phyloP scores from a whole-genome alignment of 768 basidiomycete species.

The Boletus sp. region DNA sequence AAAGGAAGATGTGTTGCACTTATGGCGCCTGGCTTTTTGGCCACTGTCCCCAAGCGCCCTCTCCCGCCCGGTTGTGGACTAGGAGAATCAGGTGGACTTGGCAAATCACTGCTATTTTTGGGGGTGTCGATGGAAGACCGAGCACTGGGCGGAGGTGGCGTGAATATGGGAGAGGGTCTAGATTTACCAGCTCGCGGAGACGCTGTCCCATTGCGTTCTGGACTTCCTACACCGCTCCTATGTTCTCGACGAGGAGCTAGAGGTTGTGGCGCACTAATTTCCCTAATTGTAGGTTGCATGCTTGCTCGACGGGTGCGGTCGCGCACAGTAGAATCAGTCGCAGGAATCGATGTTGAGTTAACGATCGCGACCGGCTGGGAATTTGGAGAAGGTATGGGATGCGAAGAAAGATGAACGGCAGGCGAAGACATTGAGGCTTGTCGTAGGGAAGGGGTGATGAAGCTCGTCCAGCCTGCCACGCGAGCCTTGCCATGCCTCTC shows the following conservation, averaged over 20 bases:
- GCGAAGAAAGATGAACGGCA: slow-evolving; percentile 60
- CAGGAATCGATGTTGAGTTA: slow-evolving; percentile 46
- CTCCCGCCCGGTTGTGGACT: slow-evolving; percentile 41
- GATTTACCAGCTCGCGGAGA: slow-evolving; percentile 30
- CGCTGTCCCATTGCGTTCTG: slow-evolving; percentile 31
- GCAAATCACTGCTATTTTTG: slow-evolving; percentile 36
- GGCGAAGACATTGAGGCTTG: slow-evolving; percentile 76
- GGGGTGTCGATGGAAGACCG: slow-evolving; percentile 35
- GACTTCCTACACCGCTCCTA: slow-evolving; percentile 20
- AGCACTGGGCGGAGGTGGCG: slow-evolving; percentile 24
- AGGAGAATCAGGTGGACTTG: slow-evolving; percentile 47
- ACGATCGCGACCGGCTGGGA: slow-evolving; percentile 45
- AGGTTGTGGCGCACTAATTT: slow-evolving; percentile 41
- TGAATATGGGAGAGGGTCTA: slow-evolving; percentile 33
- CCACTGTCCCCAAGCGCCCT: slow-evolving; percentile 31
- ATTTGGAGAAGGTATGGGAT: slow-evolving; percentile 51
- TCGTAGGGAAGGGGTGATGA: slow-evolving; percentile 62
- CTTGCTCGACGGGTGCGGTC: slow-evolving; percentile 43
- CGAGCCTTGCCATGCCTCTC: slow-evolving; percentile 39
- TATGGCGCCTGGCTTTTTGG: slow-evolving; percentile 35
- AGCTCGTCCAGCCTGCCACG: slow-evolving; percentile 54
- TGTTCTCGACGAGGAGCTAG: slow-evolving; percentile 33
- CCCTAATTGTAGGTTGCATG: slow-evolving; percentile 31
- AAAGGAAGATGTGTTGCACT: slow-evolving; percentile 43
- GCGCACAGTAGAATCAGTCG: slow-evolving; percentile 45